Conservation (phyloP, 1,284 basidiomycete genomes). For the Ceraceosorus guamensis region DNA sequence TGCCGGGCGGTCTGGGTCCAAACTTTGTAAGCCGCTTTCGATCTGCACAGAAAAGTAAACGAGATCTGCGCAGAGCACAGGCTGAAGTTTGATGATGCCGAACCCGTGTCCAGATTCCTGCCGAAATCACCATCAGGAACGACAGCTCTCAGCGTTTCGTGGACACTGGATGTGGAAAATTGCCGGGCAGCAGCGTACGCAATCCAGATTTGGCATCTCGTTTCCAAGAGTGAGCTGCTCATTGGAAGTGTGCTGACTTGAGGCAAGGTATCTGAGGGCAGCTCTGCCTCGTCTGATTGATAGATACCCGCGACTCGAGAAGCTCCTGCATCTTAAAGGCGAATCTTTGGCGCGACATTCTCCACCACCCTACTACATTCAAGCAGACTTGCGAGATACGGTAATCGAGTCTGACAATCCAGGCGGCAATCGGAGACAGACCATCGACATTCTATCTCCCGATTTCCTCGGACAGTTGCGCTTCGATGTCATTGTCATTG, state of each 20-base stretch:
- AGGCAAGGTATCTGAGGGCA: too few species aligned
- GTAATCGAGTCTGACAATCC: background rate
- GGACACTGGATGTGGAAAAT: constrained; percentile 50
- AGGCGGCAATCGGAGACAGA: constrained; percentile 5
- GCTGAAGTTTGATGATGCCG: background rate
- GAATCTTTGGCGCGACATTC: constrained; percentile 23
- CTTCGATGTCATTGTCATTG: constrained; percentile 88
- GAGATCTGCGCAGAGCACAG: too few species aligned
- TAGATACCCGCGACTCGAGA: constrained; percentile 34
- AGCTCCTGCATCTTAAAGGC: constrained; percentile 34
- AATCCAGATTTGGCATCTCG: constrained; percentile 56
- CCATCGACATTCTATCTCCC: constrained; percentile 20
- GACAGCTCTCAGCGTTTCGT: constrained; percentile 89
- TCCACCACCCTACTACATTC: constrained; percentile 35
- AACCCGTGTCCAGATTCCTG: constrained; percentile 51
- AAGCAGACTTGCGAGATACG: constrained; percentile 20
- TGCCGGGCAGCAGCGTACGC: constrained; percentile 39
- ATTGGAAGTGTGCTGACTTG: too few species aligned
- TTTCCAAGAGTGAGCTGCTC: constrained; percentile 62
- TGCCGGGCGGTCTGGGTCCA: too few species aligned
- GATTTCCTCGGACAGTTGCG: constrained; percentile 55
- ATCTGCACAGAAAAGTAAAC: background rate
- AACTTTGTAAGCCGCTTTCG: background rate
- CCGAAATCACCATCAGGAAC: constrained; percentile 89
- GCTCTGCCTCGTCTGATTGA: too few species aligned